Conservation (phyloP, 2,329 filamentous ascomycete species). For the Akanthomyces lecanii region DNA sequence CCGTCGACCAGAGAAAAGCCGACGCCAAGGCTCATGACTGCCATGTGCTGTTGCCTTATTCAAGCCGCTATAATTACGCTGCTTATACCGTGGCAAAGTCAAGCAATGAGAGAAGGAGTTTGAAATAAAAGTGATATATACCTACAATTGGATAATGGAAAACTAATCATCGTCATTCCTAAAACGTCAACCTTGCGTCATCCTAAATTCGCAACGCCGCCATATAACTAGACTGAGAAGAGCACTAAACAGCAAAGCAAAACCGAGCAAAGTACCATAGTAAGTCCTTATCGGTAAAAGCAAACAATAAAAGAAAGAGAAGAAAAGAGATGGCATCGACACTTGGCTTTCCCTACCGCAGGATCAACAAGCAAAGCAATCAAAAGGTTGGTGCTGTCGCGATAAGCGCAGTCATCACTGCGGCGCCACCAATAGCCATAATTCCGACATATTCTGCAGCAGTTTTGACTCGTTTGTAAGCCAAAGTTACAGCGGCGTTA, state of each 20-base stretch:
- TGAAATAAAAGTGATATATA: background rate
- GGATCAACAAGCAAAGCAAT: background rate
- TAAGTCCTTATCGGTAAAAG: background rate
- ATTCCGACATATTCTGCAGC: constrained; percentile 34
- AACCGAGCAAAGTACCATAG: background rate
- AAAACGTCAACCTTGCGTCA: background rate
- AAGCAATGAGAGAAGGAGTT: background rate
- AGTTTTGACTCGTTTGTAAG: constrained; percentile 30
- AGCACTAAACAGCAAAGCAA: background rate
- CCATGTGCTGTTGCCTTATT: too few relatives aligned
- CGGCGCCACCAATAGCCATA: constrained; percentile 34
- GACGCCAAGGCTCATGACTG: too few relatives aligned
- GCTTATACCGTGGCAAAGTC: too few relatives aligned
- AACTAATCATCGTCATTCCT: background rate
- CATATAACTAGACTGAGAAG: background rate
- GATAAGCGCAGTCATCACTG: constrained; percentile 38
- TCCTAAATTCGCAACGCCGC: background rate
- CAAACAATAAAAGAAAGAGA: background rate
- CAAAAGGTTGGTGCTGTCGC: constrained; percentile 32
- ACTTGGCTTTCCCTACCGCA: background rate
- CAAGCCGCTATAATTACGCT: too few relatives aligned
- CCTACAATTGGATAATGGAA: background rate
- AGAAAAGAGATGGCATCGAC: background rate
- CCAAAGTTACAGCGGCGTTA: background rate
- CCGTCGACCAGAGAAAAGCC: too few relatives aligned